phyloP scores from a whole-genome alignment of 2,329 filamentous ascomycete species.

The Colletotrichum navitas region DNA sequence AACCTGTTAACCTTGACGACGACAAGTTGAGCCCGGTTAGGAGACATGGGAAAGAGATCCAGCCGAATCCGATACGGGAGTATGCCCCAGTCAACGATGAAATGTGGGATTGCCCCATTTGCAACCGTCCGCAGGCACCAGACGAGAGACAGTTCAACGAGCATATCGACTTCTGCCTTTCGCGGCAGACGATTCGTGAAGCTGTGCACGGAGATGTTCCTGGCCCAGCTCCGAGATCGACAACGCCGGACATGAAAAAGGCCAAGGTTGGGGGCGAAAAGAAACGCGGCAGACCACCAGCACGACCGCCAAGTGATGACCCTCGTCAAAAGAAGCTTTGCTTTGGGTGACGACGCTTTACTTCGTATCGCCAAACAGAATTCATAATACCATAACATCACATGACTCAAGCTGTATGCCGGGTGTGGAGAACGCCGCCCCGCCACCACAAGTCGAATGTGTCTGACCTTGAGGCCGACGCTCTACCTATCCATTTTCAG shows the following conservation, averaged over 20 bases:
- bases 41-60: constrained; percentile 65
- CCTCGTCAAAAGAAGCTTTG: constrained; percentile 66
- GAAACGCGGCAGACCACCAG: constrained; percentile 55
- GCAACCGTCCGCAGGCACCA: constrained; percentile 78
- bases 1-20: constrained; percentile 70
- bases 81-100: constrained; percentile 55
- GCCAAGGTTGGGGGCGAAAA: constrained; percentile 49
- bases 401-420: not conserved
- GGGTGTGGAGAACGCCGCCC: not conserved
- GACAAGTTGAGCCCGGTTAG: constrained; percentile 53
- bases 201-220: constrained; percentile 71
- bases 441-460: not conserved
- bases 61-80: constrained; percentile 58
- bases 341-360: constrained; percentile 56
- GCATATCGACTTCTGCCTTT: constrained; percentile 93
- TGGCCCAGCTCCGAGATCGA: constrained; percentile 37
- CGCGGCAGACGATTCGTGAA: constrained; percentile 86
- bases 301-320: constrained; percentile 52
- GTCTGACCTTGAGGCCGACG: not conserved
- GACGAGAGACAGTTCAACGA: constrained; percentile 86
- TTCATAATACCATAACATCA: constrained; percentile 30
- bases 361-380: not conserved
- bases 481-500: not conserved
- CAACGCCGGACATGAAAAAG: constrained; percentile 55
- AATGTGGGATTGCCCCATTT: constrained; percentile 91